These are phyloP conservation scores for Trifolium fragiferum DNA, from an alignment of 306 rosid species.

Conservation along the genomic window DNA sequence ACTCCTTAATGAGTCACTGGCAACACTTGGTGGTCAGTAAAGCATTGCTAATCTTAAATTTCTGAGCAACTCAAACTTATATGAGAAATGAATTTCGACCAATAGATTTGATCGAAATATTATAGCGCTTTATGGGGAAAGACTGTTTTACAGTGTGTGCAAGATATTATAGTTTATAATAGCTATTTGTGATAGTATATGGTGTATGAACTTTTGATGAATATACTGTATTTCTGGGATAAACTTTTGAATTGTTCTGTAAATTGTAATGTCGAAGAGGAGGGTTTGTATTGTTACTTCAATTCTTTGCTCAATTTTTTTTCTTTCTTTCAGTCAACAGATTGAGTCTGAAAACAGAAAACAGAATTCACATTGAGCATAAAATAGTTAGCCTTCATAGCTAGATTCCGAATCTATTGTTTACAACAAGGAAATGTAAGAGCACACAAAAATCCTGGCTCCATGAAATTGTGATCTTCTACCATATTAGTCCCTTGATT, in stretches of 20 bases:
- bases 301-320: neutral
- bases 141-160: conserved; percentile 14
- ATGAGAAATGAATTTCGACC: conserved; percentile 1
- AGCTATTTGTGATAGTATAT: too few relatives aligned
- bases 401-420: conserved; percentile 39
- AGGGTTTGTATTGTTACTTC: neutral
- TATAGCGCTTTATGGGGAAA: neutral
- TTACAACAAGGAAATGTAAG: conserved; percentile 45
- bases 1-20: conserved; percentile 79
- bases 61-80: conserved; percentile 17
- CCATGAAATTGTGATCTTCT: conserved; percentile 52
- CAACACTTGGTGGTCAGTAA: conserved; percentile 64
- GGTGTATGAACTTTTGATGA: neutral
- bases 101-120: conserved; percentile 18
- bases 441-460: conserved; percentile 41
- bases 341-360: neutral
- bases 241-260: neutral
- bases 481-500: conserved; percentile 47
- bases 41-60: conserved; percentile 9
- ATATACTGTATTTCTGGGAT: neutral
- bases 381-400: conserved; percentile 41
- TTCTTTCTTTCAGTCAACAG: neutral
- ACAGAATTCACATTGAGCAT: conserved; percentile 26
- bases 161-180: neutral
- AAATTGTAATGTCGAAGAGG: neutral